Base-by-base conservation (phyloP, 148 eudicot species). In the Amaranthus palmeri region DNA sequence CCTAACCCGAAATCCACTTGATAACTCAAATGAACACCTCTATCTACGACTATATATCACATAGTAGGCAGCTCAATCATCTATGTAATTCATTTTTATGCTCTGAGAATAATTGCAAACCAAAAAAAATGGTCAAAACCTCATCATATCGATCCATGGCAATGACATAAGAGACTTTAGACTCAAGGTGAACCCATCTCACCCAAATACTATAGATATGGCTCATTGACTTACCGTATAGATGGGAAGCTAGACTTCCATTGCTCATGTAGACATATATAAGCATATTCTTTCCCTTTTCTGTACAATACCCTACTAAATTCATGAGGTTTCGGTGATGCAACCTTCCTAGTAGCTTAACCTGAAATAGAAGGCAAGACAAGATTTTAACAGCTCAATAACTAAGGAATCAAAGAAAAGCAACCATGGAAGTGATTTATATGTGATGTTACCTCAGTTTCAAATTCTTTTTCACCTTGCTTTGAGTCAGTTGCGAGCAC, bases 261-360 rank as follows among this genome's bases (percentile, higher is more conserved):
- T 88, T 86, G 72, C 87, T 89, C 98, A 91, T 95, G 78, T 86
- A 89, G 67, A 88, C 93, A 65, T 95, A 91, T 68, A 95, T 82
- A 72, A 95, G 97, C 82, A 91, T 95, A 81, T 89, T 92, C 69
- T 86, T 89, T 40, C 92, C 86, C 84, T 88, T 95, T 70, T 95
- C 98, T 52, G 90, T 88, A 86, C 98, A 95, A 72, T 95, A 95
- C 44, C 97, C 98, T 69, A 95, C 86, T 84, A 95, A 88, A 83
- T 95, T 95, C 85, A 89, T 88, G 65, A 95, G 97, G 81, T 91
- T 95, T 71, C 97, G 83, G 83, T 95, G 97, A 85, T 95, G 98
- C 75, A 95, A 76, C 80, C 98, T 89, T 76, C 96, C 98, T 55
- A 95, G 74, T 64, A 95, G 85, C 84, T 81, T 84, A 79, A 95